phyloP scores from a whole-genome alignment of 768 basidiomycete species.

The Termitomyces bulborhizus region DNA sequence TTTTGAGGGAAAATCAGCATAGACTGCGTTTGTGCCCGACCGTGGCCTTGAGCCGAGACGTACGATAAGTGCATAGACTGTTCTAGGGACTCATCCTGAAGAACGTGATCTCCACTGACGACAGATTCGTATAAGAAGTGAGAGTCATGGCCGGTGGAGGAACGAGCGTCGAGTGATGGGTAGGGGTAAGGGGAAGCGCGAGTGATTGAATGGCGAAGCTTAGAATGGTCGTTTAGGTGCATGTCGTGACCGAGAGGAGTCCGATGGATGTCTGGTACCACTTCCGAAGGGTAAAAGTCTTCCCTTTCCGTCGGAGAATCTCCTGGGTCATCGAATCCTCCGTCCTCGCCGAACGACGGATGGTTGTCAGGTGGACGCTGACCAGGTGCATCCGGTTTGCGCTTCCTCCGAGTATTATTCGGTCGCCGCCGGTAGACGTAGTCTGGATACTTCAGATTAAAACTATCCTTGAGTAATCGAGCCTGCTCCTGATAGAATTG shows the following conservation, averaged over 20 bases:
- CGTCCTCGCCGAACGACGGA: conserved; percentile 26
- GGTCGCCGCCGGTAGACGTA: conserved; percentile 86
- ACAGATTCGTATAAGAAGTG: neutral
- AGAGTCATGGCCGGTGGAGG: conserved; percentile 4
- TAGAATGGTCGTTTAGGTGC: conserved; percentile 20
- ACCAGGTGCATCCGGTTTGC: conserved; percentile 30
- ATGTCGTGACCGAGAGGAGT: conserved; percentile 22
- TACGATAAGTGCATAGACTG: conserved; percentile 6
- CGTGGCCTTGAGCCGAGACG: conserved; percentile 4
- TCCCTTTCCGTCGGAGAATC: conserved; percentile 33
- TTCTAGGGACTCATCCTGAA: conserved; percentile 2
- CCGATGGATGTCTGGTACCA: conserved; percentile 17
- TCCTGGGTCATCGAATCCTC: conserved; percentile 23
- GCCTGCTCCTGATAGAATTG: conserved; percentile 87
- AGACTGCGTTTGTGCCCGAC: conserved; percentile 5
- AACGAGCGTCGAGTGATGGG: conserved; percentile 2
- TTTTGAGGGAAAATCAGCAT: conserved; percentile 4
- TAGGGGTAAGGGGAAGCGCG: conserved; percentile 18
- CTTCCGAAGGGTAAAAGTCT: conserved; percentile 20
- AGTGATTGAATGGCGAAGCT: conserved; percentile 18
- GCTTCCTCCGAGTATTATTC: conserved; percentile 72
- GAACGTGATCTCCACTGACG: neutral
- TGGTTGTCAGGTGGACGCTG: conserved; percentile 23
- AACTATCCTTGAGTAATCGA: conserved; percentile 77
- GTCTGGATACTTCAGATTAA: conserved; percentile 83